phyloP scores from a whole-genome alignment of 176 grass and related monocot genomes.

The Avena sativa region DNA sequence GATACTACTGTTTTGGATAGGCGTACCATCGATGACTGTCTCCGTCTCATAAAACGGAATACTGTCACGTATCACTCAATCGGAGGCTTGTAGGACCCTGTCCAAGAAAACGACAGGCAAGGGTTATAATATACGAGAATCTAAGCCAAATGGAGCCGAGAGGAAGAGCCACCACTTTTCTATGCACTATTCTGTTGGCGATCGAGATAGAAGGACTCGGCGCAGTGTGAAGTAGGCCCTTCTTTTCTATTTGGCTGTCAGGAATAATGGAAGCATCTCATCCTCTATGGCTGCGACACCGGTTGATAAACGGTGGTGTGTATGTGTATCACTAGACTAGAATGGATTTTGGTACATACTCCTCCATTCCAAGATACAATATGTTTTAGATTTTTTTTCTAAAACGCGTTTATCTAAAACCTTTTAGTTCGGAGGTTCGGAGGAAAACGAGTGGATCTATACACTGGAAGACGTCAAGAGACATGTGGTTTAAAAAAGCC shows the following conservation, averaged over 20 bases:
- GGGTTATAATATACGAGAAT: not conserved
- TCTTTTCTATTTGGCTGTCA: constrained; percentile 35
- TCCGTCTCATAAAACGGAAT: not conserved
- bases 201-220: not conserved
- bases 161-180: not conserved
- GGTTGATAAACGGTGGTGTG: too few species aligned
- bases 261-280: constrained; percentile 37
- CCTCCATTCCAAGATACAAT: too few species aligned
- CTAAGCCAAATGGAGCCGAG: not conserved
- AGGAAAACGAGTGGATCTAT: too few species aligned
- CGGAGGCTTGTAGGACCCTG: constrained; percentile 22
- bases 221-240: not conserved
- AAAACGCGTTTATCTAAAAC: too few species aligned
- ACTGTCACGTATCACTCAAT: constrained; percentile 1
- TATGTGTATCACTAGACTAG: too few species aligned
- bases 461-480: too few species aligned
- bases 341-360: too few species aligned
- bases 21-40: constrained; percentile 23
- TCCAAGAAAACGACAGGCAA: constrained; percentile 20
- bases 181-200: not conserved
- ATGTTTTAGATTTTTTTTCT: too few species aligned
- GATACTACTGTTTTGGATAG: not conserved
- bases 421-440: too few species aligned
- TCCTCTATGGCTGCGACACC: constrained; percentile 5
- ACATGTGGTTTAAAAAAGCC: too few species aligned